phyloP scores from a whole-genome alignment of 108 stramenopile genomes.

The Cylindrotheca fusiformis region DNA sequence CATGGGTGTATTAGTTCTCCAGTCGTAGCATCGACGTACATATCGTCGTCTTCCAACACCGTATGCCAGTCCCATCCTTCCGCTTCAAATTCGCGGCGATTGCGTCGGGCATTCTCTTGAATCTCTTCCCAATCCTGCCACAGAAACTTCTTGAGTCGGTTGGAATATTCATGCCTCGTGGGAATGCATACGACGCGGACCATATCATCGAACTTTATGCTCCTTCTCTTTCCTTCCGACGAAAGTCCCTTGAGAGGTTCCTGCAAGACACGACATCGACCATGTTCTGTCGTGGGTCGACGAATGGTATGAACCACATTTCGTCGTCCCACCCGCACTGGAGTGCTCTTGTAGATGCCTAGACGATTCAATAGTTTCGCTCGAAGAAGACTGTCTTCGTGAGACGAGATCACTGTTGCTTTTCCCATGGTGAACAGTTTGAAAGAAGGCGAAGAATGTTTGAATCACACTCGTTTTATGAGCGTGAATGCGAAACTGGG shows the following conservation, averaged over 20 bases:
- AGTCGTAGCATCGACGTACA: slow-evolving; percentile 47
- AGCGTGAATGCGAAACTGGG: no score
- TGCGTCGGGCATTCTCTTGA: slow-evolving; percentile 56
- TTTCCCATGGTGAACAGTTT: no score
- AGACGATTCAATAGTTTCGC: neutral
- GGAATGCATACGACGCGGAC: slow-evolving; percentile 70
- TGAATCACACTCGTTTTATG: no score
- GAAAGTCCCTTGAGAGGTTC: neutral
- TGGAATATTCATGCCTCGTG: slow-evolving; percentile 54
- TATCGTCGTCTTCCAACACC: slow-evolving; percentile 74
- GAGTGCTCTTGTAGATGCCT: slow-evolving; percentile 9
- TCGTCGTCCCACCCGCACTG: no score
- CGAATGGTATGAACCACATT: no score
- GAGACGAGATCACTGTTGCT: no score
- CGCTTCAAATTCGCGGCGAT: slow-evolving; percentile 60
- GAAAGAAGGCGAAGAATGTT: no score
- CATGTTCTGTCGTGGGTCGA: no score
- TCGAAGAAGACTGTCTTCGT: no score
- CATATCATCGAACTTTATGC: slow-evolving; percentile 13
- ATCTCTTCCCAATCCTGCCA: slow-evolving; percentile 62
- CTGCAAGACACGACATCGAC: no score
- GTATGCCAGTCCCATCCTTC: slow-evolving; percentile 76
- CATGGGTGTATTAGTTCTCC: slow-evolving; percentile 53
- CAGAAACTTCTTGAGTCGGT: slow-evolving; percentile 45
- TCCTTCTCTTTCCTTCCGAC: neutral